These are phyloP conservation scores for Mortierella antarctica DNA, from an alignment of 192 early-diverging fungal genomes.

Conservation along the genomic window DNA sequence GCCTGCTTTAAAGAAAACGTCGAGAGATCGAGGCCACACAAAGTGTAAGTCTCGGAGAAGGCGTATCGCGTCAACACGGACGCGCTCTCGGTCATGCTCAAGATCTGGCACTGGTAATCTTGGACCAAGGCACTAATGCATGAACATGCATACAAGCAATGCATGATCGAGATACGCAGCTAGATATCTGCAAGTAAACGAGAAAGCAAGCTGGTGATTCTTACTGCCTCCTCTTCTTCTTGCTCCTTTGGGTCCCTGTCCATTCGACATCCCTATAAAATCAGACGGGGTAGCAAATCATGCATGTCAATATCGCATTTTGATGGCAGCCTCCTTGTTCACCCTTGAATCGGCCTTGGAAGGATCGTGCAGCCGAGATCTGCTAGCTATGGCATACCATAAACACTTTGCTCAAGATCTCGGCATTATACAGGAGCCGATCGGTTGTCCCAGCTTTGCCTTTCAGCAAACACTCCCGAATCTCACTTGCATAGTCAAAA, in stretches of 20 bases:
- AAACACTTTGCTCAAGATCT: conserved; percentile 50
- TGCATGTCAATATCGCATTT: too few species aligned
- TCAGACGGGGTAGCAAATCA: background rate
- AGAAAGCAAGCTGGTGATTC: background rate
- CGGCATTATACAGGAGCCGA: conserved; percentile 47
- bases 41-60: too few species aligned
- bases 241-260: conserved; percentile 36
- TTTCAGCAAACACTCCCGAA: conserved; percentile 48
- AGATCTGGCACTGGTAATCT: too few species aligned
- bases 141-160: background rate
- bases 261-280: conserved; percentile 30
- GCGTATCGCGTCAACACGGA: too few species aligned
- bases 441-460: conserved; percentile 39
- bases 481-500: conserved; percentile 50
- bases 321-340: too few species aligned
- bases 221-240: conserved; percentile 32
- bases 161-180: background rate
- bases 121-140: background rate
- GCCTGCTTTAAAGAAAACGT: conserved; percentile 7
- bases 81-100: too few species aligned
- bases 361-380: background rate
- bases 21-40: background rate
- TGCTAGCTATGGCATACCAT: conserved; percentile 22
- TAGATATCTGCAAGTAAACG: background rate
- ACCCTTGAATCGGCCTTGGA: background rate